Evolutionary conservation across 495 filamentous ascomycete genomes (phyloP), one percentile per base, ranked within the genome.

Genomic region (Lindgomyces ingoldianus): DNA sequence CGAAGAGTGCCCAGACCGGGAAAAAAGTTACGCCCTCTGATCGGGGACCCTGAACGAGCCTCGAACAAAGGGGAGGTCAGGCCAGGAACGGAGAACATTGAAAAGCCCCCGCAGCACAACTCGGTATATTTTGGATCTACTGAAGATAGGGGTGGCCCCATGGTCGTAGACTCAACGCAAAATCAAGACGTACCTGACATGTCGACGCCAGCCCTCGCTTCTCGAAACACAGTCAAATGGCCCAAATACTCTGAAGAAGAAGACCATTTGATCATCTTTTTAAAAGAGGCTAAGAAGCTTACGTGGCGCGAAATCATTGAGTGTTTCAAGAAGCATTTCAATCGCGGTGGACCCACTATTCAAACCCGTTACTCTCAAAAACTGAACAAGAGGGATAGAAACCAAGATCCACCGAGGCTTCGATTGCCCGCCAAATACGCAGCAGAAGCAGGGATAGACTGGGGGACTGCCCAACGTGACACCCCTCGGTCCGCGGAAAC

Each of bases 271-370:
- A 12, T 68, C 3, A 63, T 68, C 19, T 63, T 48, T 22, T 30
- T 68, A n/a, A 68, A 68, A 27, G 65, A 68, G 24, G 59, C 59
- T 2, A 62, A 62, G 41, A 46, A 41, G 27, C n/a, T 30, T n/a
- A 42, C 1, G 1, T 68, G 65, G 65, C 16, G 16, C 4, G 52
- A 59, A 1, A 62, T 68, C 24, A 41, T 18, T 3, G 3, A 2
- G 21, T 18, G 52, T 11, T 52, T 65, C 46, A 36, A 25, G 33
- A 14, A 6, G 6, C 33, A 39, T 39, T 39, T 39, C 1, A 42
- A 25, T 33, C 57, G 64, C n/a, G 50, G 39, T 18, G 16, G 16
- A 3, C 3, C 9, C 22, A 18, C 18, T 29, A 14, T 67, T n/a
- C 64, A 67, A 22, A 57, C 25, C 12, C 51, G 30, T 6, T 62